phyloP scores from a whole-genome alignment of 768 basidiomycete species.

The Leccinum variicolor region DNA sequence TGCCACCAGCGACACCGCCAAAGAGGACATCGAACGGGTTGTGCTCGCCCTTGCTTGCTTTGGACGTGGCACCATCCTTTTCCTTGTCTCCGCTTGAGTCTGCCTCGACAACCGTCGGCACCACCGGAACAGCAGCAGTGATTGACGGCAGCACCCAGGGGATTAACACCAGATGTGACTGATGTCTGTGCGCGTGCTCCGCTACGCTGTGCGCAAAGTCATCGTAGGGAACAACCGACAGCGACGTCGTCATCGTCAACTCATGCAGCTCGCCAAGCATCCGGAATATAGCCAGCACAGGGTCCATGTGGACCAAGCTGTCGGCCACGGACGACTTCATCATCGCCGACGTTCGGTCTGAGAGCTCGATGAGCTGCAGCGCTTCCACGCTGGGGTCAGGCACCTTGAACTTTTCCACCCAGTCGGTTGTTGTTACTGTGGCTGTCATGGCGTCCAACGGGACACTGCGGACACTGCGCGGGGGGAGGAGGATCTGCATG shows the following conservation, averaged over 20 bases:
- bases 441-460: slow-evolving; percentile 7
- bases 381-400: slow-evolving; percentile 59
- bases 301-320: slow-evolving; percentile 66
- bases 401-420: slow-evolving; percentile 7
- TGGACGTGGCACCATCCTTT: slow-evolving; percentile 3
- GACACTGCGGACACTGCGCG: slow-evolving; percentile 5
- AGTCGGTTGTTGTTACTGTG: slow-evolving; percentile 7
- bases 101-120: slow-evolving; percentile 1
- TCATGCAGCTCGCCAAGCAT: slow-evolving; percentile 75
- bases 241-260: slow-evolving; percentile 56
- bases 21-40: slow-evolving; percentile 79
- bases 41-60: slow-evolving; percentile 13
- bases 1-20: slow-evolving; percentile 19
- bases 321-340: slow-evolving; percentile 66
- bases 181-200: slow-evolving; percentile 57
- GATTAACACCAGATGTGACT: slow-evolving; percentile 72
- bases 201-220: slow-evolving; percentile 67
- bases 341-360: slow-evolving; percentile 61
- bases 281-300: slow-evolving; percentile 67
- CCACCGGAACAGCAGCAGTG: not conserved
- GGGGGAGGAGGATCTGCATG: slow-evolving; percentile 70
- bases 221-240: slow-evolving; percentile 76
- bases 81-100: not conserved
- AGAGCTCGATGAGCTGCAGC: slow-evolving; percentile 81
- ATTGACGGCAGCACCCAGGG: slow-evolving; percentile 69